Evolutionary conservation across 257 asterid species (phyloP).

Genomic region (Catharanthus roseus): DNA sequence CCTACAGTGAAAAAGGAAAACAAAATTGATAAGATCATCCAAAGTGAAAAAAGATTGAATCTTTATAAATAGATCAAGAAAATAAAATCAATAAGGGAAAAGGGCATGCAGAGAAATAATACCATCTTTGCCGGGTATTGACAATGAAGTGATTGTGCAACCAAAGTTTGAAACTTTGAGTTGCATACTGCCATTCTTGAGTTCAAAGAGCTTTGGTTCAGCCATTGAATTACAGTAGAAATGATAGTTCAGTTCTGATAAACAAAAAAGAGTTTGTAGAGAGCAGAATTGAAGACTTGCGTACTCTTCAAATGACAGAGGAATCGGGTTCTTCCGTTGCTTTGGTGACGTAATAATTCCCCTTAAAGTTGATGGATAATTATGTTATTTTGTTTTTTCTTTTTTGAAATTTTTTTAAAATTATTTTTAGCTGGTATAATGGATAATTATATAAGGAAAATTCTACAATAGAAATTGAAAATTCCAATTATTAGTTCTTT

Average conservation of each 20-base stretch:
- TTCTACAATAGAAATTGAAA: no score
- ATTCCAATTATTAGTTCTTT: no score
- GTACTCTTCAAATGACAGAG: slow-evolving; percentile 1
- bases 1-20: slow-evolving; percentile 31
- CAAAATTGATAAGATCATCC: slow-evolving; percentile 7
- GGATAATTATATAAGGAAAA: no score
- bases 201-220: slow-evolving; percentile 76
- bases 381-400: no score
- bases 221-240: slow-evolving; percentile 39
- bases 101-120: not conserved
- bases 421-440: no score
- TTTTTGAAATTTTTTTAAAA: no score
- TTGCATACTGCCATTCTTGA: slow-evolving; percentile 72
- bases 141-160: slow-evolving; percentile 84
- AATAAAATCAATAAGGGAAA: not conserved
- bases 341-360: no score
- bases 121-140: slow-evolving; percentile 84
- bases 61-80: slow-evolving; percentile 1
- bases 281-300: not conserved
- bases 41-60: not conserved
- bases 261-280: no score
- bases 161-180: slow-evolving; percentile 74
- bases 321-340: slow-evolving; percentile 3
- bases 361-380: no score
- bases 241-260: no score